Evolutionary conservation across 2,329 filamentous ascomycete genomes (phyloP).

Genomic region (Pezicula radicicola): DNA sequence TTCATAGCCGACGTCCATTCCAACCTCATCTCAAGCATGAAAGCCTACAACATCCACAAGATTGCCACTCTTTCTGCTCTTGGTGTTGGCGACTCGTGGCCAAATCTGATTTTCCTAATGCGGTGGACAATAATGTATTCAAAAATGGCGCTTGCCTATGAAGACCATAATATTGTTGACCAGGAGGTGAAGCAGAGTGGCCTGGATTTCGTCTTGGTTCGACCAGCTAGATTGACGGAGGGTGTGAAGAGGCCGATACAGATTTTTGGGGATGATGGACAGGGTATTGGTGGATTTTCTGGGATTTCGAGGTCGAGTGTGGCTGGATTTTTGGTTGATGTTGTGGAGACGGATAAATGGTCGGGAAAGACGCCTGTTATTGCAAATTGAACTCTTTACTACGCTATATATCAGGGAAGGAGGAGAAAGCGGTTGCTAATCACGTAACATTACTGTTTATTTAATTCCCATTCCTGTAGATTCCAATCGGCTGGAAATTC

Average conservation of each 20-base stretch:
- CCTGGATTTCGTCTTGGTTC: slow-evolving; percentile 11
- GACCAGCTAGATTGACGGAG: slow-evolving; percentile 11
- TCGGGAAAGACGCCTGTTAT: slow-evolving; percentile 44
- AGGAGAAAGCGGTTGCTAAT: no score
- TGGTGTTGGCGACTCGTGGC: slow-evolving; percentile 44
- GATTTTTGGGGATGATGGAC: slow-evolving; percentile 12
- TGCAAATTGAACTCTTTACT: slow-evolving; percentile 31
- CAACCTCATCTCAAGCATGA: slow-evolving; percentile 35
- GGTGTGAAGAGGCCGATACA: slow-evolving; percentile 8
- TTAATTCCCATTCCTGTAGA: no score
- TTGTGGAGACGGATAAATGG: slow-evolving; percentile 38
- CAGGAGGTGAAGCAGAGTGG: slow-evolving; percentile 14
- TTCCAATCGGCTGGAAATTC: no score
- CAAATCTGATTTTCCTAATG: slow-evolving; percentile 37
- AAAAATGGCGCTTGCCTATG: slow-evolving; percentile 41
- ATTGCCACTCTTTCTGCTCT: slow-evolving; percentile 48
- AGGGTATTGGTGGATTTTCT: slow-evolving; percentile 8
- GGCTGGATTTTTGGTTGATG: slow-evolving; percentile 43
- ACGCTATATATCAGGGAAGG: no score
- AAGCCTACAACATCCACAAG: slow-evolving; percentile 31
- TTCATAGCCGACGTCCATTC: slow-evolving; percentile 43
- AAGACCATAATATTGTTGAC: slow-evolving; percentile 41
- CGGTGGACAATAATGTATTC: slow-evolving; percentile 41
- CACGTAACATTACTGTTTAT: no score
- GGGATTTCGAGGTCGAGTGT: slow-evolving; percentile 33